Conservation (phyloP, 225 moss, liverwort and hornwort species). For the Polytrichum formosum region DNA sequence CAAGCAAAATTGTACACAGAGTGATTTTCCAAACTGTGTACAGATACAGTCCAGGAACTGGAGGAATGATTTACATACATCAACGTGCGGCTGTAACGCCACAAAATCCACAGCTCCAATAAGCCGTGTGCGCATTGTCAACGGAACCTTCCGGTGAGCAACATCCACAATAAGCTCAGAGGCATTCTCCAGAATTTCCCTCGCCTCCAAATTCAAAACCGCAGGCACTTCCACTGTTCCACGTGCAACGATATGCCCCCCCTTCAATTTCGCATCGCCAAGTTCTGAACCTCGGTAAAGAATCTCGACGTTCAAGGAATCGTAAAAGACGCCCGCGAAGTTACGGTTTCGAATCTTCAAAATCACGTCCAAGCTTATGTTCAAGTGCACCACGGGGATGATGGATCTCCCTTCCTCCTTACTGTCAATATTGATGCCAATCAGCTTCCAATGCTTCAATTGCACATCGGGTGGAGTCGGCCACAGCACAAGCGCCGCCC, state of each 20-base stretch:
- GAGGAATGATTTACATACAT: conserved; percentile 30
- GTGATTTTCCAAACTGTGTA: too few species aligned
- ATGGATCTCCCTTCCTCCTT: conserved; percentile 44
- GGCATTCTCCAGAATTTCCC: conserved; percentile 61
- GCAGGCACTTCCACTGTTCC: conserved; percentile 58
- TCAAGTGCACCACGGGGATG: conserved; percentile 64
- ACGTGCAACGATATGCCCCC: conserved; percentile 46
- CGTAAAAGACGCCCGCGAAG: conserved; percentile 65
- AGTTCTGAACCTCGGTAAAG: conserved; percentile 67
- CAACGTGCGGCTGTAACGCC: conserved; percentile 49
- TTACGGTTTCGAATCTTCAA: conserved; percentile 69
- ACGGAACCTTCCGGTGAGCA: conserved; percentile 48
- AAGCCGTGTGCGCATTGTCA: conserved; percentile 60
- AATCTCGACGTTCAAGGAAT: conserved; percentile 54
- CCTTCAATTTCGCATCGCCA: conserved; percentile 52
- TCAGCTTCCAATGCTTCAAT: conserved; percentile 59
- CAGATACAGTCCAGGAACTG: not conserved
- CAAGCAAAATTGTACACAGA: not conserved
- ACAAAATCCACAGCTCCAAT: conserved; percentile 63
- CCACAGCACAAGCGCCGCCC: conserved; percentile 44
- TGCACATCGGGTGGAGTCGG: conserved; percentile 60
- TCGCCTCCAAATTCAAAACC: conserved; percentile 58
- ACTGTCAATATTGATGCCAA: conserved; percentile 52
- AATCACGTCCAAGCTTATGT: conserved; percentile 60
- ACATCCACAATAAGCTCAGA: conserved; percentile 64